Evolutionary conservation across 257 asterid genomes (phyloP).

Genomic region (Gynochthodes officinalis): DNA sequence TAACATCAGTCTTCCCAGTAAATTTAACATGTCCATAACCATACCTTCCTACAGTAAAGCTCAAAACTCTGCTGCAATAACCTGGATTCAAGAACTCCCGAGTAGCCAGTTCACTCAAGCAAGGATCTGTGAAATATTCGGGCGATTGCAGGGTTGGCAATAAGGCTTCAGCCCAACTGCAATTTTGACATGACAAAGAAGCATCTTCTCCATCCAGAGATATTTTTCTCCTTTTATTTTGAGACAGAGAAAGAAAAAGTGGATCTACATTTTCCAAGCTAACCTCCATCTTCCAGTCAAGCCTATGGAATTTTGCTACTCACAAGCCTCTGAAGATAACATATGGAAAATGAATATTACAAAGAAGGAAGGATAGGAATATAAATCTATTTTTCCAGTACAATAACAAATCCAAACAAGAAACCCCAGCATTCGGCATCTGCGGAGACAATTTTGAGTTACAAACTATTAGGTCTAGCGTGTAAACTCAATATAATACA

Average conservation of each 20-base stretch:
- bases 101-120: constrained; percentile 68
- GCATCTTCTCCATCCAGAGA: constrained; percentile 35
- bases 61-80: constrained; percentile 66
- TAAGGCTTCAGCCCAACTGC: constrained; percentile 27
- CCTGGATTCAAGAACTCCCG: constrained; percentile 60
- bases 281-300: constrained; percentile 40
- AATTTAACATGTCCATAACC: constrained; percentile 72
- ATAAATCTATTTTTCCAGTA: neutral
- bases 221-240: constrained; percentile 62
- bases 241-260: constrained; percentile 33
- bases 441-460: neutral
- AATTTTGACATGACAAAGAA: constrained; percentile 25
- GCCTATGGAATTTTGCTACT: neutral
- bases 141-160: constrained; percentile 57
- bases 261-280: constrained; percentile 26
- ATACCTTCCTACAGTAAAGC: constrained; percentile 74
- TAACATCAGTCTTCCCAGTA: constrained; percentile 76
- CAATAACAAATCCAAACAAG: neutral
- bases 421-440: too few species aligned
- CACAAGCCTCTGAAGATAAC: constrained; percentile 10
- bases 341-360: neutral
- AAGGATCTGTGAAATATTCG: constrained; percentile 75
- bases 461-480: neutral
- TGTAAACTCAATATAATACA: neutral
- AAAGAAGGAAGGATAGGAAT: neutral